Conservation (phyloP, 2,329 filamentous ascomycete genomes). For the Nemania serpens region DNA sequence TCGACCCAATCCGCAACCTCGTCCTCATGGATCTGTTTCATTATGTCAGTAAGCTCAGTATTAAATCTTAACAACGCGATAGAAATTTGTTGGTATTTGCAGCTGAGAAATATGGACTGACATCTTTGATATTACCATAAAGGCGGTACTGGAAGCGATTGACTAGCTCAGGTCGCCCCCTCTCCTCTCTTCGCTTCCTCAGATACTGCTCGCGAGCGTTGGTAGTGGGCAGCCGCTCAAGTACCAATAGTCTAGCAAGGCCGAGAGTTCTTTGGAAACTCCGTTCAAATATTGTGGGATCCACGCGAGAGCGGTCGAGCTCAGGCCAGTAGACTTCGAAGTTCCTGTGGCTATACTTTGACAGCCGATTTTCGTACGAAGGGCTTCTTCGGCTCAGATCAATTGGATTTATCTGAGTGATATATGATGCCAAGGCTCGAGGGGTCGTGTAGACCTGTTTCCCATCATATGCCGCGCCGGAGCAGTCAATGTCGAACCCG, state of each 20-base stretch:
- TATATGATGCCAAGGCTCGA: constrained; percentile 75
- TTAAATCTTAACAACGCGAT: neutral
- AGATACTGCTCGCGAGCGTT: constrained; percentile 72
- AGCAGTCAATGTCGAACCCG: constrained; percentile 87
- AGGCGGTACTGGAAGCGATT: constrained; percentile 53
- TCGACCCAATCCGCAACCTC: constrained; percentile 85
- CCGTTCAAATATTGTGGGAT: constrained; percentile 86
- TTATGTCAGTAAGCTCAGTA: neutral
- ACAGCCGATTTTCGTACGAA: constrained; percentile 84
- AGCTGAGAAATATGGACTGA: constrained; percentile 1
- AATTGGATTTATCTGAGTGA: constrained; percentile 81
- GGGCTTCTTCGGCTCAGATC: constrained; percentile 80
- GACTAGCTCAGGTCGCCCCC: constrained; percentile 65
- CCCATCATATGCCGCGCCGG: constrained; percentile 80
- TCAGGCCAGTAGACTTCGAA: constrained; percentile 84
- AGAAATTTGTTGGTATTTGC: neutral
- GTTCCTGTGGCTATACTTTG: constrained; percentile 82
- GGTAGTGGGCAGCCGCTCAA: constrained; percentile 76
- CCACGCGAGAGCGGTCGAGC: constrained; percentile 74
- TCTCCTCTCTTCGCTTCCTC: constrained; percentile 70
- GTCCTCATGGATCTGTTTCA: constrained; percentile 63
- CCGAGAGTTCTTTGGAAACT: constrained; percentile 77
- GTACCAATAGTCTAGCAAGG: constrained; percentile 76
- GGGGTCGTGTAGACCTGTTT: constrained; percentile 79
- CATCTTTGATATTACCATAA: constrained; percentile 74